phyloP scores from a whole-genome alignment of 345 rosid species.

The Citrus reticulata region DNA sequence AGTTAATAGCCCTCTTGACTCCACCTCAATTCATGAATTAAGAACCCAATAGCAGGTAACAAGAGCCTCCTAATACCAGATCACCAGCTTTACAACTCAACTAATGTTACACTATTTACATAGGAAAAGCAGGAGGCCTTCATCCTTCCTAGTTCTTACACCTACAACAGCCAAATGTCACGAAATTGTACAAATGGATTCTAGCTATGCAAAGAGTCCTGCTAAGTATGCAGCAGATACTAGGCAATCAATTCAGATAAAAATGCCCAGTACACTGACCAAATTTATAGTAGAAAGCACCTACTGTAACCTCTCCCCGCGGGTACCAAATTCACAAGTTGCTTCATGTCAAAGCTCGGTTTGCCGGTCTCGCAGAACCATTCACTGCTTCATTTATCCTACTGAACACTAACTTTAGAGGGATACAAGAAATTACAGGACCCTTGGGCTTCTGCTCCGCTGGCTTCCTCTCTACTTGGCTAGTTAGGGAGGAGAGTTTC shows the following conservation, averaged over 20 bases:
- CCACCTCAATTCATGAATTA: slow-evolving; percentile 14
- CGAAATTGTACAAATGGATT: slow-evolving; percentile 14
- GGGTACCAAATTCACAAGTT: slow-evolving; percentile 20
- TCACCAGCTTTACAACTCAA: slow-evolving; percentile 28
- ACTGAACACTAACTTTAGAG: slow-evolving; percentile 88
- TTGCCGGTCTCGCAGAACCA: slow-evolving; percentile 50
- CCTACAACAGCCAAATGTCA: slow-evolving; percentile 15
- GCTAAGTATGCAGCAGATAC: slow-evolving; percentile 7
- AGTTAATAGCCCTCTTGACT: slow-evolving; percentile 19
- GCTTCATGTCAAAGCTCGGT: slow-evolving; percentile 25
- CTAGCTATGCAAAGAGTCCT: not conserved
- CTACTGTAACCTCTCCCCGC: not conserved
- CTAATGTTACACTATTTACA: slow-evolving; percentile 34
- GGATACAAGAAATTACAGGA: slow-evolving; percentile 76
- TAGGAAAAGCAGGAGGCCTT: slow-evolving; percentile 9
- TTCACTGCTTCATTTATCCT: slow-evolving; percentile 83
- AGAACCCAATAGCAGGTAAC: slow-evolving; percentile 7
- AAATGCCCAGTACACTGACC: slow-evolving; percentile 1
- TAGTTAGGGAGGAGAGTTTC: slow-evolving; percentile 73
- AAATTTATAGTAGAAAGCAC: not conserved
- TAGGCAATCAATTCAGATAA: not conserved
- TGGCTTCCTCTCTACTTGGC: slow-evolving; percentile 41
- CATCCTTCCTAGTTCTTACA: not conserved
- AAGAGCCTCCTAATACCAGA: slow-evolving; percentile 12
- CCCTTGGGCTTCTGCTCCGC: slow-evolving; percentile 50